Evolutionary conservation across 495 filamentous ascomycete species (phyloP).

Genomic region (Tuber umbilicatum): DNA sequence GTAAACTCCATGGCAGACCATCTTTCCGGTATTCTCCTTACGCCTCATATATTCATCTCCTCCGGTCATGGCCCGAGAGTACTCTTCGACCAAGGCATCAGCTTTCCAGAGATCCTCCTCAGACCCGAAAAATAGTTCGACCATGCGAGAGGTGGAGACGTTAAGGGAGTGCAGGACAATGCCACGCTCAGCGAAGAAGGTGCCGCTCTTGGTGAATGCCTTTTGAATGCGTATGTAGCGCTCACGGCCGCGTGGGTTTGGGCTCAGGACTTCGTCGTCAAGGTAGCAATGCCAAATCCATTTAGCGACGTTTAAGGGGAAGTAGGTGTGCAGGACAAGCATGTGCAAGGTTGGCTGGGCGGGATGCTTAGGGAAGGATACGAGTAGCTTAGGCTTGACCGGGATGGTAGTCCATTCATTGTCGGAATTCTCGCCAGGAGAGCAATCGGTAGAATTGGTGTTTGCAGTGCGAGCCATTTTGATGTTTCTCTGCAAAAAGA

Average conservation of each 20-base stretch:
- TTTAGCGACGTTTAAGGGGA: neutral
- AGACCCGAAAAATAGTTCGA: neutral
- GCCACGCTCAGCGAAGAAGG: neutral
- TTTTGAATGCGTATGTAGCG: neutral
- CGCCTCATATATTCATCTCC: neutral
- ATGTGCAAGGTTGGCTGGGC: neutral
- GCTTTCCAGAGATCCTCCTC: constrained; percentile 1
- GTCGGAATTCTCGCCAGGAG: neutral
- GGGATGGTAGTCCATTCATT: neutral
- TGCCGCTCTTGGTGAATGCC: neutral
- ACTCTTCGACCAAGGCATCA: neutral
- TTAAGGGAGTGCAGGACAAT: neutral
- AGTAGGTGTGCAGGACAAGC: neutral
- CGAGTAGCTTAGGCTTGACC: neutral
- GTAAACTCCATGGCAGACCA: neutral
- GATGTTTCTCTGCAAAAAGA: neutral
- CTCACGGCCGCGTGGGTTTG: neutral
- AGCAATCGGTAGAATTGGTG: neutral
- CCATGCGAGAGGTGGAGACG: neutral
- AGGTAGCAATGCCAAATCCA: neutral
- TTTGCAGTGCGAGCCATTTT: neutral
- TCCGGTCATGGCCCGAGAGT: neutral
- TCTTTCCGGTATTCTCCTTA: neutral
- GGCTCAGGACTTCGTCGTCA: neutral
- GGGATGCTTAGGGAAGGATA: neutral